phyloP scores from a whole-genome alignment of 176 grass and related monocot genomes.

The Musa troglodytarum region DNA sequence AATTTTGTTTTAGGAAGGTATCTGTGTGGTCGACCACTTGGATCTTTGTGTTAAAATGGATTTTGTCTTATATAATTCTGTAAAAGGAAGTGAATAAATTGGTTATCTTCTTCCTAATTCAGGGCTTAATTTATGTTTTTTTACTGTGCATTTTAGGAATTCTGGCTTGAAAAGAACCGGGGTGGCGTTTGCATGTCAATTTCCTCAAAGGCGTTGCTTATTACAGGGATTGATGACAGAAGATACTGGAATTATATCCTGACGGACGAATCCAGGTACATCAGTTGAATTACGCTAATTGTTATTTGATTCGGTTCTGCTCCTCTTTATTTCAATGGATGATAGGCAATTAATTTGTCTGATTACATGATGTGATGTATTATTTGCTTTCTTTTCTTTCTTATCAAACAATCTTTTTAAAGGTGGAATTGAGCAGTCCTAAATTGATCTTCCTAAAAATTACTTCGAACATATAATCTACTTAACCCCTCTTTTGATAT shows the following conservation, averaged over 20 bases:
- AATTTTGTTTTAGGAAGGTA: constrained; percentile 2
- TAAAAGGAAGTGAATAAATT: background rate
- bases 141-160: constrained; percentile 36
- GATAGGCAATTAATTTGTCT: background rate
- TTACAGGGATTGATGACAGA: constrained; percentile 80
- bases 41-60: background rate
- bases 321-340: background rate
- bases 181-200: constrained; percentile 54
- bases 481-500: background rate
- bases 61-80: background rate
- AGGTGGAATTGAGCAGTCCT: no score
- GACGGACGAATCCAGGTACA: constrained; percentile 64
- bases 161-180: constrained; percentile 72
- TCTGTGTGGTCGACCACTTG: background rate
- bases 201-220: constrained; percentile 47
- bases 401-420: background rate
- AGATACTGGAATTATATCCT: constrained; percentile 76
- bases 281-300: background rate
- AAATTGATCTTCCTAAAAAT: no score
- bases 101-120: background rate
- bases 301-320: background rate
- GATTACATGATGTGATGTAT: background rate
- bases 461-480: background rate
- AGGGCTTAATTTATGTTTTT: constrained; percentile 1
- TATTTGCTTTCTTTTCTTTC: background rate